Conservation (phyloP, 371 early-diverging fungal species). For the Mucor indicus region DNA sequence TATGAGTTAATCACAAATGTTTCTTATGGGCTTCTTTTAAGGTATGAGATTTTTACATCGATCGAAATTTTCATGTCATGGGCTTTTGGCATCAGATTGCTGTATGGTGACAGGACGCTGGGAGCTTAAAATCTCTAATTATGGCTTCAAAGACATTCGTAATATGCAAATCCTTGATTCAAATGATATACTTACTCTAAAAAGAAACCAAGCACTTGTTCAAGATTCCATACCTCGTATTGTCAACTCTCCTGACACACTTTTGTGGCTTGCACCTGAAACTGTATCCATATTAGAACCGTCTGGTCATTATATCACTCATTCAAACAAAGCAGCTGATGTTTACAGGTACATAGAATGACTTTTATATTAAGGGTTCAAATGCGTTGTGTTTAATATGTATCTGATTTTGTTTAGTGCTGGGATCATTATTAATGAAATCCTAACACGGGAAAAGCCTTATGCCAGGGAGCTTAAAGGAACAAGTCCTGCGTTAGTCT, state of each 20-base stretch:
- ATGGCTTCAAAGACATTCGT: slow-evolving; percentile 36
- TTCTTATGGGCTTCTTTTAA: too few relatives aligned
- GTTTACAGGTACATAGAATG: slow-evolving; percentile 24
- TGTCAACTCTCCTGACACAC: slow-evolving; percentile 7
- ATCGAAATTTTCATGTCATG: slow-evolving; percentile 45
- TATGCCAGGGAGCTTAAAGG: slow-evolving; percentile 20
- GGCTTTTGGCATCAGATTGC: slow-evolving; percentile 40
- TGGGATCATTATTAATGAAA: slow-evolving; percentile 51
- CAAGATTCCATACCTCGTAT: slow-evolving; percentile 1
- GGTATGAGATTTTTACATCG: slow-evolving; percentile 52
- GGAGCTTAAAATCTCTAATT: slow-evolving; percentile 54
- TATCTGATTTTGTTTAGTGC: slow-evolving; percentile 37
- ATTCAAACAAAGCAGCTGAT: slow-evolving; percentile 39
- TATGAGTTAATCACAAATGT: too few relatives aligned
- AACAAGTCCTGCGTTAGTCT: slow-evolving; percentile 1
- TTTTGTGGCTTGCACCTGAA: slow-evolving; percentile 50
- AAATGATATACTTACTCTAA: neutral
- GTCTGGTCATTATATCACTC: slow-evolving; percentile 23
- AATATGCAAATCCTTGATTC: slow-evolving; percentile 13
- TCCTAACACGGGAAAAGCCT: slow-evolving; percentile 40
- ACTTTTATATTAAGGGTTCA: neutral
- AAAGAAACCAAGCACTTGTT: neutral
- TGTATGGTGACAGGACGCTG: slow-evolving; percentile 49
- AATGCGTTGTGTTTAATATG: neutral
- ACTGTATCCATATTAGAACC: slow-evolving; percentile 23